Percentiles rank a stretch among this genome's conserved stretches.
phyloP scores from a whole-genome alignment of 2,329 filamentous ascomycete genomes.

The Colletotrichum kahawae region DNA sequence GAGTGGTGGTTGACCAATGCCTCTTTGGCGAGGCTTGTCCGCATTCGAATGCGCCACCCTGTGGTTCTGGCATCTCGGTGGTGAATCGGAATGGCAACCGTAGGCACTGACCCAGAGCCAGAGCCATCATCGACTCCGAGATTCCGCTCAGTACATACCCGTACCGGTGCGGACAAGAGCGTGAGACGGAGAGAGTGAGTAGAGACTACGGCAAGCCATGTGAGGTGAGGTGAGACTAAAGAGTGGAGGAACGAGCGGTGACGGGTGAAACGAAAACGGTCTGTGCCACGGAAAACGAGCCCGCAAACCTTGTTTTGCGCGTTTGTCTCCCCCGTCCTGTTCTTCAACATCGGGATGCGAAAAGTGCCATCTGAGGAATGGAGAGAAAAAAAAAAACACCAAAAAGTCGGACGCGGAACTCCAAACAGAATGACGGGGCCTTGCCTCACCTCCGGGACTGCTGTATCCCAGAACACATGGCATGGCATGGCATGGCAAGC shows the following conservation, averaged over 20 bases:
- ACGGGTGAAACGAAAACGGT: conserved; percentile 17
- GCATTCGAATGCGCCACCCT: neutral
- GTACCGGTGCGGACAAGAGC: neutral
- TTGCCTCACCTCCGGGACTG: neutral
- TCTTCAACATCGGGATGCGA: neutral
- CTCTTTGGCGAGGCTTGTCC: neutral
- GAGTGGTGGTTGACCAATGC: conserved; percentile 1
- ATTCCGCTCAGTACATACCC: neutral
- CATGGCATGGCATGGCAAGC: neutral
- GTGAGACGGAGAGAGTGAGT: neutral
- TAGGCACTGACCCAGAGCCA: neutral
- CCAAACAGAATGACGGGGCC: neutral
- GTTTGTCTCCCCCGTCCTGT: neutral
- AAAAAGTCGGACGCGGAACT: neutral
- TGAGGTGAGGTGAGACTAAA: conserved; percentile 4
- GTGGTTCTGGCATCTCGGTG: neutral
- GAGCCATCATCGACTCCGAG: neutral
- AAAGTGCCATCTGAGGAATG: neutral
- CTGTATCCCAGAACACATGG: neutral
- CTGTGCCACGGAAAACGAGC: conserved; percentile 15
- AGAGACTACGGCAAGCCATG: neutral
- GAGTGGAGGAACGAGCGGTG: neutral
- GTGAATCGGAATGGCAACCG: conserved; percentile 8
- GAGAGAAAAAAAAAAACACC: neutral
- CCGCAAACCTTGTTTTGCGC: neutral